Base-by-base conservation (phyloP, 2,329 filamentous ascomycete species). In the Samsoniella hepiali region DNA sequence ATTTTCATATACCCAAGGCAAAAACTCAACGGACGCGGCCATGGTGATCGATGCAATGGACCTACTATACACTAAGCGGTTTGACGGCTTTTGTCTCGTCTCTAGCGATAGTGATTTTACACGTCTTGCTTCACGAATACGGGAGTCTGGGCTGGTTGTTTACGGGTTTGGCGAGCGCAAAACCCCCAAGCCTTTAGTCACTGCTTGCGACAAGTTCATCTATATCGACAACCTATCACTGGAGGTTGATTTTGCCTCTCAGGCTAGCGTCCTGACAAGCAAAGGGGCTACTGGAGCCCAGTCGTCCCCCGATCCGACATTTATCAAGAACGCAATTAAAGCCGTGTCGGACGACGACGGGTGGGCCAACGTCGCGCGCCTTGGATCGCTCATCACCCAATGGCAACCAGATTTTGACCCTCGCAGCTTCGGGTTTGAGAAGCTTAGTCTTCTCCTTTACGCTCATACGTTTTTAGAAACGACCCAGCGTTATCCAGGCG, bases 1-100 rank as follows among this genome's bases (percentile, higher is more conserved):
- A 58, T 76, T 76, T 29, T 69, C 73, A 2, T 76, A 75, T 49
- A 76, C 75, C 0, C 50, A 64, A 0, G 72, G 73, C n/a, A 76
- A 76, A 56, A 76, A 75, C 49, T 64, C 74, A 1, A 75, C 73
- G 1, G 74, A 75, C 50, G 66, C 70, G 0, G 74, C 74, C 53
- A 74, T 76, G 73, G 69, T 76, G 2, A 76, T 76, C 42, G 74
- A 76, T 49, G 74, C 74, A 36, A 76, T 76, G 74, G 74, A 76
- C 62, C 67, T 76, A 11, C 62, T 76, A 1, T 74, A 76, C 53
- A 67, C 73, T 0, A 67, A 69, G 44, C 68, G 68, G 5, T 74
- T 74, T 38, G 69, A 72, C 42, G 73, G 72, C 17, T 76, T 76
- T 58, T 75, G 73, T 5, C 65, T 75, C 42, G 69, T 75, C 1